A percentile compares a stretch with the other conserved stretches of the same genome.
Evolutionary conservation across 2,329 filamentous ascomycete species (phyloP).

Genomic region (Aspergillus tamarii): DNA sequence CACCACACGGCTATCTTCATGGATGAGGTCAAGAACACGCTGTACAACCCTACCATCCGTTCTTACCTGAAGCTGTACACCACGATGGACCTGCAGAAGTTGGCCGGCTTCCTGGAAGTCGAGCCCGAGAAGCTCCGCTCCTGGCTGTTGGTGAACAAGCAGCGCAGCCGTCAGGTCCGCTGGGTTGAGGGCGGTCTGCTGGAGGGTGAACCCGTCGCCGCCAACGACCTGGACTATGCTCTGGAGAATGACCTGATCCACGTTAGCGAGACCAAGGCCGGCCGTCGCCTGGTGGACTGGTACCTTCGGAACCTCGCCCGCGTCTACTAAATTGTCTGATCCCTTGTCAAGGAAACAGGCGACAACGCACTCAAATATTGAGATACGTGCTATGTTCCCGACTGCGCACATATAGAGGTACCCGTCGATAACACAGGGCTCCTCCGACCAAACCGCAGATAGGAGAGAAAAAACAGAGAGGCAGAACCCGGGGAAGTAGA

Average conservation of each 20-base stretch:
- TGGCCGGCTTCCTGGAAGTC: conserved; percentile 95
- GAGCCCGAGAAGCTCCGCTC: conserved; percentile 93
- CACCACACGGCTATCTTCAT: conserved; percentile 98
- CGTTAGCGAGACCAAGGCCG: conserved; percentile 98
- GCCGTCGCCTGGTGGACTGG: conserved; percentile 96
- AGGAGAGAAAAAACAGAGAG: conserved; percentile 1
- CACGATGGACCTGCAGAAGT: conserved; percentile 98
- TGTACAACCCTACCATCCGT: conserved; percentile 96
- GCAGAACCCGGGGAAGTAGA: neutral
- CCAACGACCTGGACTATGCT: conserved; percentile 95
- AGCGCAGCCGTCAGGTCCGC: conserved; percentile 93
- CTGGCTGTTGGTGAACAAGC: conserved; percentile 97
- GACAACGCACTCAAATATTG: conserved; percentile 7
- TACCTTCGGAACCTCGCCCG: conserved; percentile 95
- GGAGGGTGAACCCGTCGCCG: conserved; percentile 90
- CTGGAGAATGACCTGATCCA: conserved; percentile 97
- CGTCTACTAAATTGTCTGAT: conserved; percentile 69
- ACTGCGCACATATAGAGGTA: conserved; percentile 3
- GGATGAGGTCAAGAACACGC: conserved; percentile 99
- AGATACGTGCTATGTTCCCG: conserved; percentile 8
- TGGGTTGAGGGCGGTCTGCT: conserved; percentile 89
- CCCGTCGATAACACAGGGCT: neutral
- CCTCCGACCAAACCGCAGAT: neutral
- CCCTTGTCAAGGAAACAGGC: conserved; percentile 15
- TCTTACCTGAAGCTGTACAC: conserved; percentile 99